Conservation (phyloP, 75 land plant species). For the Sequoiadendron giganteum region DNA sequence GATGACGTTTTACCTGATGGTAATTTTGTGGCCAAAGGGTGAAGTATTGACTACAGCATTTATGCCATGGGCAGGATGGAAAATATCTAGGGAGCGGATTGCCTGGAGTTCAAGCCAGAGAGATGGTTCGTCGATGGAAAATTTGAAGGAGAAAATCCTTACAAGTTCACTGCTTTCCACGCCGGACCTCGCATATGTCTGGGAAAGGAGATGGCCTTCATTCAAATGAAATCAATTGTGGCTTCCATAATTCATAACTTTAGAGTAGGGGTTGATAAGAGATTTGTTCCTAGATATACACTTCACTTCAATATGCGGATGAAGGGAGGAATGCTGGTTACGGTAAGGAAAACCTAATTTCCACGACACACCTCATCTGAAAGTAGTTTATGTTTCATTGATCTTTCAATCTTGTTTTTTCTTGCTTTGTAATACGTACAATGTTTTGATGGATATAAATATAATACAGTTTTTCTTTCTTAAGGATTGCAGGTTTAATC, state of each 20-base stretch:
- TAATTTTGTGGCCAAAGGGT: not conserved
- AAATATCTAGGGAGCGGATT: too few species aligned
- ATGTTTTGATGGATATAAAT: too few species aligned
- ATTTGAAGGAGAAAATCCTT: too few species aligned
- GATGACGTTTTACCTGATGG: slow-evolving; percentile 21
- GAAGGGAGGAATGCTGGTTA: not conserved
- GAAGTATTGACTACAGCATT: not conserved
- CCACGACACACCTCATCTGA: too few species aligned
- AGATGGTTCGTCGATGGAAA: too few species aligned
- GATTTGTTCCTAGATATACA: not conserved
- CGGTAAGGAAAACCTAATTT: too few species aligned
- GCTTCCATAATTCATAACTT: not conserved
- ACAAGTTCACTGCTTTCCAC: slow-evolving; percentile 22
- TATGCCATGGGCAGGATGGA: not conserved
- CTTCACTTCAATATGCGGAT: not conserved
- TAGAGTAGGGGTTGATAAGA: not conserved
- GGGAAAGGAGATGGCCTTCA: slow-evolving; percentile 15
- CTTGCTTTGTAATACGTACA: too few species aligned
- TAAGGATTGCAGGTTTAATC: too few species aligned
- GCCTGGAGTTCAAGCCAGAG: too few species aligned
- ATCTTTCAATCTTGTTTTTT: too few species aligned
- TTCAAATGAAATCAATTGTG: not conserved
- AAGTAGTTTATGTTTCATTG: too few species aligned
- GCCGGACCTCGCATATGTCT: slow-evolving; percentile 13
- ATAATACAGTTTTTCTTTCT: too few species aligned